These are phyloP conservation scores for Wickerhamiella musiphila DNA, from an alignment of 805 yeast genomes.

Conservation along the genomic window DNA sequence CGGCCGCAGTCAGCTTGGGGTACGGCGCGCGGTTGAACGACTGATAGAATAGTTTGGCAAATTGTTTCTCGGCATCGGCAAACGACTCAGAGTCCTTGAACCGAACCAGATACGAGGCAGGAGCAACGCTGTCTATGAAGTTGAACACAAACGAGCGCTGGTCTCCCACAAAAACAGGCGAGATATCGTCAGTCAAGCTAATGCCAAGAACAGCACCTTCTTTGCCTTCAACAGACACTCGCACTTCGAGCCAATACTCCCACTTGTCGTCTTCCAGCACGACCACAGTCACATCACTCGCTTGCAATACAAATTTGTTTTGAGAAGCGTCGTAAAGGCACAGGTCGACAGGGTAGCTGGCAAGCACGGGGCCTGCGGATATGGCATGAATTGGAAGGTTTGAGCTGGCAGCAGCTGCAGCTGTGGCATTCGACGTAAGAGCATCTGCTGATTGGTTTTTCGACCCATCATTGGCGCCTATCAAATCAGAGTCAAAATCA, in stretches of 20 bases:
- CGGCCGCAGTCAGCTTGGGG: slow-evolving; percentile 26
- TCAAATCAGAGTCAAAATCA: slow-evolving; percentile 22
- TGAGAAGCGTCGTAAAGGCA: slow-evolving; percentile 39
- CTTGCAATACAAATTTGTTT: slow-evolving; percentile 31
- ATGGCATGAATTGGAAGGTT: slow-evolving; percentile 1
- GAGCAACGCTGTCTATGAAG: slow-evolving; percentile 25
- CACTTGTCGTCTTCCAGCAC: slow-evolving; percentile 33
- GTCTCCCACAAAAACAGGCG: slow-evolving; percentile 48
- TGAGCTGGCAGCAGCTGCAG: slow-evolving; percentile 1
- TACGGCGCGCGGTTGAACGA: slow-evolving; percentile 33
- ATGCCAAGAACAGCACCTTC: slow-evolving; percentile 24
- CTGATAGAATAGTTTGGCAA: slow-evolving; percentile 47
- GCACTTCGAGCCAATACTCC: slow-evolving; percentile 36
- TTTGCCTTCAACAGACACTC: too few species aligned
- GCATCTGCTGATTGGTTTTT: slow-evolving; percentile 9
- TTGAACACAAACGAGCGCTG: slow-evolving; percentile 50
- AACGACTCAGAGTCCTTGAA: slow-evolving; percentile 30
- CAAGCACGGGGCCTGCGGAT: slow-evolving; percentile 11
- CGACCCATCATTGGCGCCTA: too few species aligned
- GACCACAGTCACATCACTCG: slow-evolving; percentile 20
- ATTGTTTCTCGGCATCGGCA: slow-evolving; percentile 33
- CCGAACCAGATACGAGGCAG: slow-evolving; percentile 46
- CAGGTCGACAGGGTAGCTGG: slow-evolving; percentile 24
- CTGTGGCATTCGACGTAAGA: slow-evolving; percentile 3
- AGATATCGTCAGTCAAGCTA: slow-evolving; percentile 32